Conservation (phyloP, 176 grass and related monocot species). For the Oryza nivara region DNA sequence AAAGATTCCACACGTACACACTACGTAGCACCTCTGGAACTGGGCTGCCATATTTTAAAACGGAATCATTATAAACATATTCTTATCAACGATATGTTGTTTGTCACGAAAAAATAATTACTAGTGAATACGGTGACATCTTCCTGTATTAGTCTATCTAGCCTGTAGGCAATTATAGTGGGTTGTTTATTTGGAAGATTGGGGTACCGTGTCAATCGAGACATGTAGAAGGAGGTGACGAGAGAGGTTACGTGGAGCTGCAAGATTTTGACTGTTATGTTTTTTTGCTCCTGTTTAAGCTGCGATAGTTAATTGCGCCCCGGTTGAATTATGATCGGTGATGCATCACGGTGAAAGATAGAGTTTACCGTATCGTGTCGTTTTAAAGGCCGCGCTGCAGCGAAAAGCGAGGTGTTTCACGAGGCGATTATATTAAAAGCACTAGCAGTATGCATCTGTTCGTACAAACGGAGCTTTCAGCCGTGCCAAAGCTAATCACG, state of each 20-base stretch:
- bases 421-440: background rate
- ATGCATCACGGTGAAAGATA: background rate
- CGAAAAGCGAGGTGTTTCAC: background rate
- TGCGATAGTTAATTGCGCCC: background rate
- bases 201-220: slow-evolving; percentile 9
- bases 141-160: background rate
- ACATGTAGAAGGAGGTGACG: background rate
- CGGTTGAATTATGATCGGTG: background rate
- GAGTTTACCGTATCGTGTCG: background rate
- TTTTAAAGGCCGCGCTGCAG: background rate
- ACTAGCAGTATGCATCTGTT: background rate
- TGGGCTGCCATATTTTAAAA: no score
- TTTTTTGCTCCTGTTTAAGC: background rate
- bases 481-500: background rate
- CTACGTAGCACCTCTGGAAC: no score
- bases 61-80: no score
- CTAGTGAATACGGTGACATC: no score
- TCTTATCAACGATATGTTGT: no score
- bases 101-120: no score
- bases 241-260: slow-evolving; percentile 21
- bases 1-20: no score
- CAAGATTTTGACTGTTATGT: background rate
- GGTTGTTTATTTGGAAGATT: background rate
- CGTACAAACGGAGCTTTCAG: background rate
- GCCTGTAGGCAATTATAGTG: background rate